Conservation (phyloP, 805 yeast genomes). For the Lipomyces japonicus region DNA sequence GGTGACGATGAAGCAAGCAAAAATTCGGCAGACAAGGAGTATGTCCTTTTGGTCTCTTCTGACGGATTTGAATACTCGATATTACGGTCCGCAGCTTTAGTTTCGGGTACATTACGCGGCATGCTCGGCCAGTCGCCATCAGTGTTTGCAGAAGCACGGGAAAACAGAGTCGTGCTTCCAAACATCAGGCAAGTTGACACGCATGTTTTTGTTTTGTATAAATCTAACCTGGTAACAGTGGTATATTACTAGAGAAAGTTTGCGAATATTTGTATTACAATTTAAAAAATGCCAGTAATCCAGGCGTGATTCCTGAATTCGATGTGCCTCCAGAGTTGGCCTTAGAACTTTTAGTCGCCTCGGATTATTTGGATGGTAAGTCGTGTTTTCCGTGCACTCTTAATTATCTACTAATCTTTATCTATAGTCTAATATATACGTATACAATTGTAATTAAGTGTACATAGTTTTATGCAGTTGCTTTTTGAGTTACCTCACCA, state of each 20-base stretch:
- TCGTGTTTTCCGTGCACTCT: no score
- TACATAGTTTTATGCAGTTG: background rate
- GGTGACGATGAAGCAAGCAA: background rate
- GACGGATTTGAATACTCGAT: slow-evolving; percentile 65
- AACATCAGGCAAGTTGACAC: slow-evolving; percentile 44
- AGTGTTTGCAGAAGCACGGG: slow-evolving; percentile 58
- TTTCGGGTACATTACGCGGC: slow-evolving; percentile 60
- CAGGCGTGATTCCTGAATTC: slow-evolving; percentile 68
- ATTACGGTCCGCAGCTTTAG: slow-evolving; percentile 68
- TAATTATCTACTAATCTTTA: no score
- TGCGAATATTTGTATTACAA: slow-evolving; percentile 82
- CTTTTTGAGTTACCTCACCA: background rate
- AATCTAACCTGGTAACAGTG: slow-evolving; percentile 40
- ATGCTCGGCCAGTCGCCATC: slow-evolving; percentile 45
- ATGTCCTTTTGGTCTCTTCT: slow-evolving; percentile 65
- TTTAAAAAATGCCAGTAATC: slow-evolving; percentile 50
- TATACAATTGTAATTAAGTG: background rate
- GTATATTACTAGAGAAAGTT: slow-evolving; percentile 67
- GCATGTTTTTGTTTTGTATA: background rate
- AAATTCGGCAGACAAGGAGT: slow-evolving; percentile 29
- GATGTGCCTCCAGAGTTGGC: slow-evolving; percentile 93
- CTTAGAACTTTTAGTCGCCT: slow-evolving; percentile 83
- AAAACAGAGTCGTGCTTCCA: slow-evolving; percentile 50
- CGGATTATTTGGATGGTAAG: slow-evolving; percentile 71
- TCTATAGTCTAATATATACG: background rate